Conservation (phyloP, 177 flowering plant genomes). For the Telopea speciosissima region DNA sequence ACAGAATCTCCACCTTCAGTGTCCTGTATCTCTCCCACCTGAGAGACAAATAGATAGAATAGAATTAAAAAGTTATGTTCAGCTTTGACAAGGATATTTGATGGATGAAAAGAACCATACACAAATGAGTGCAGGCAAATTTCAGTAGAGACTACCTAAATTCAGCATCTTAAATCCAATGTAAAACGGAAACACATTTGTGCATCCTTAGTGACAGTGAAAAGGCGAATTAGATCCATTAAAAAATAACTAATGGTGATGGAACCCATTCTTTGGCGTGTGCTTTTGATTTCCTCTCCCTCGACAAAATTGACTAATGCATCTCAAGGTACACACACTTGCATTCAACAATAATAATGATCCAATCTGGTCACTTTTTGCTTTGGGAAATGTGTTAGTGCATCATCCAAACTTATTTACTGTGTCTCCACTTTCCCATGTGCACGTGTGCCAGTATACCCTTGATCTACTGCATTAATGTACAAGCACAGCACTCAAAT, state of each 20-base stretch:
- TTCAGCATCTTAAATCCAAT: not conserved
- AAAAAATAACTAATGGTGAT: not conserved
- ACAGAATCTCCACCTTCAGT: conserved; percentile 13
- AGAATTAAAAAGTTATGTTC: not conserved
- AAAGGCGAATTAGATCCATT: no score
- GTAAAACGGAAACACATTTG: not conserved
- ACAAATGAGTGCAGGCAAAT: not conserved
- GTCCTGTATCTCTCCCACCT: conserved; percentile 29
- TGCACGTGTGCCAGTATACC: not conserved
- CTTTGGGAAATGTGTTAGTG: not conserved
- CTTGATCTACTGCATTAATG: conserved; percentile 7
- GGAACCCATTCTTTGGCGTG: not conserved
- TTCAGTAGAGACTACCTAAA: not conserved
- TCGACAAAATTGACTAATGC: not conserved
- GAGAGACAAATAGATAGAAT: conserved; percentile 11
- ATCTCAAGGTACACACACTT: not conserved
- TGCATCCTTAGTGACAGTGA: no score
- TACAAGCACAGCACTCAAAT: no score
- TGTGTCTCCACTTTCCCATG: not conserved
- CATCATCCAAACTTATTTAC: no score
- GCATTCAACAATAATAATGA: not conserved
- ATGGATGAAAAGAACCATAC: not conserved
- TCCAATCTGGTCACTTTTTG: not conserved
- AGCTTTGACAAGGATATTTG: not conserved
- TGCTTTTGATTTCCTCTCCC: not conserved